phyloP scores from a whole-genome alignment of 768 basidiomycete species.

The Amyloporia xantha region DNA sequence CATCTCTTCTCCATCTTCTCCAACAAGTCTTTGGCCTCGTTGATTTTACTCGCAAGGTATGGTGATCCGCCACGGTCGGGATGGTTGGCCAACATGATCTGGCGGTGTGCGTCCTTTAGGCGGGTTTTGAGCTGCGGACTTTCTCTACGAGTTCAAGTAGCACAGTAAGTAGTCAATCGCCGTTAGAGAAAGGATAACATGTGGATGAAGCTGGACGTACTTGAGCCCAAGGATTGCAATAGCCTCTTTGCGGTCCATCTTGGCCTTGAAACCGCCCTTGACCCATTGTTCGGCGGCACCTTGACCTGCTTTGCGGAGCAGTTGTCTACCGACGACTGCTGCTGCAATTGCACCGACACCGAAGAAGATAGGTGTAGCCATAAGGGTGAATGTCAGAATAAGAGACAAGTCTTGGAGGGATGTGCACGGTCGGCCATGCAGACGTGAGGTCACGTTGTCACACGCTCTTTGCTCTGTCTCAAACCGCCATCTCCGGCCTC shows the following conservation, averaged over 20 bases:
- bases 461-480: no score
- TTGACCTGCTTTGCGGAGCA: conserved; percentile 59
- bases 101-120: conserved; percentile 92
- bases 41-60: conserved; percentile 96
- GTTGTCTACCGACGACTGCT: conserved; percentile 65
- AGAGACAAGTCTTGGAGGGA: neutral
- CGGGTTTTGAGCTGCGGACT: conserved; percentile 64
- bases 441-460: no score
- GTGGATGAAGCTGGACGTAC: conserved; percentile 41
- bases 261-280: conserved; percentile 89
- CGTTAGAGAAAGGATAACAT: neutral
- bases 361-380: conserved; percentile 75
- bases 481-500: no score
- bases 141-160: conserved; percentile 52
- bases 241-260: conserved; percentile 96
- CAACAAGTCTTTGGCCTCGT: conserved; percentile 92
- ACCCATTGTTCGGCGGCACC: conserved; percentile 77
- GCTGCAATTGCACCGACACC: conserved; percentile 76
- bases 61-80: conserved; percentile 98
- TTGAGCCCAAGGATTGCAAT: conserved; percentile 86
- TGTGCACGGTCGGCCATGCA: no score
- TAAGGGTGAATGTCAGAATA: conserved; percentile 24
- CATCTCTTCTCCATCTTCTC: conserved; percentile 56
- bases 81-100: conserved; percentile 98
- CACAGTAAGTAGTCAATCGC: neutral